phyloP scores from a whole-genome alignment of 2,329 filamentous ascomycete genomes.

The Fusarium phyllophilum region DNA sequence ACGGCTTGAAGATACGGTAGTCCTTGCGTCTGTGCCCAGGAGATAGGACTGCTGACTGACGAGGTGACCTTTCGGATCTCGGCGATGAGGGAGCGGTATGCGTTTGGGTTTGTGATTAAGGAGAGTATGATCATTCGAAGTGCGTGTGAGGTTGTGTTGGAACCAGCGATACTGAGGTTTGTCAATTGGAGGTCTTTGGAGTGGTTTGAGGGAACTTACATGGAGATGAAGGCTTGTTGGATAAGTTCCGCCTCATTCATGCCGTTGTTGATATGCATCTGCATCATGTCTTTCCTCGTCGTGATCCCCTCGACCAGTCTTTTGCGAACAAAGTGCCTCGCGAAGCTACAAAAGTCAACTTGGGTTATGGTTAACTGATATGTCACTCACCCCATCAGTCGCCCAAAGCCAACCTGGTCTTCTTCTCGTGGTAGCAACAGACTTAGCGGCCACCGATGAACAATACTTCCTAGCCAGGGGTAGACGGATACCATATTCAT shows the following conservation, averaged over 20 bases:
- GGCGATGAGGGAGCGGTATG: slow-evolving; percentile 52
- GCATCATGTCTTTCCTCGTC: slow-evolving; percentile 51
- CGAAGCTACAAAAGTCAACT: slow-evolving; percentile 18
- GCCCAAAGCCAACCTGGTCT: slow-evolving; percentile 53
- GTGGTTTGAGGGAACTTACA: slow-evolving; percentile 39
- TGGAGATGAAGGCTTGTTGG: slow-evolving; percentile 53
- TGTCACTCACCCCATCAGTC: slow-evolving; percentile 50
- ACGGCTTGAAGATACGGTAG: slow-evolving; percentile 67
- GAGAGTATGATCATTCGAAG: slow-evolving; percentile 63
- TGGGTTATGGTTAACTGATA: rapidly evolving
- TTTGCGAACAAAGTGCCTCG: slow-evolving; percentile 36
- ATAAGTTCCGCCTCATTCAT: slow-evolving; percentile 50
- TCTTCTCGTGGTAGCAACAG: slow-evolving; percentile 49
- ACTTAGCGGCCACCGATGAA: slow-evolving; percentile 52
- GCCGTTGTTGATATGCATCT: slow-evolving; percentile 52
- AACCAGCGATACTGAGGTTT: slow-evolving; percentile 62
- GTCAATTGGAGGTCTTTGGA: neutral
- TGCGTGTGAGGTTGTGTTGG: slow-evolving; percentile 67
- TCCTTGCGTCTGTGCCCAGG: slow-evolving; percentile 59
- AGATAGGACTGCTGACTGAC: slow-evolving; percentile 50
- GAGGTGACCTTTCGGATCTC: slow-evolving; percentile 58
- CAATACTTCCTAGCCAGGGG: slow-evolving; percentile 49
- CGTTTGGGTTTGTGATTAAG: slow-evolving; percentile 56
- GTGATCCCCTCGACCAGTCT: slow-evolving; percentile 33
- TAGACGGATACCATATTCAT: slow-evolving; percentile 52